Evolutionary conservation across 2,329 filamentous ascomycete species (phyloP).

Genomic region (Clarireedia monteithiana): DNA sequence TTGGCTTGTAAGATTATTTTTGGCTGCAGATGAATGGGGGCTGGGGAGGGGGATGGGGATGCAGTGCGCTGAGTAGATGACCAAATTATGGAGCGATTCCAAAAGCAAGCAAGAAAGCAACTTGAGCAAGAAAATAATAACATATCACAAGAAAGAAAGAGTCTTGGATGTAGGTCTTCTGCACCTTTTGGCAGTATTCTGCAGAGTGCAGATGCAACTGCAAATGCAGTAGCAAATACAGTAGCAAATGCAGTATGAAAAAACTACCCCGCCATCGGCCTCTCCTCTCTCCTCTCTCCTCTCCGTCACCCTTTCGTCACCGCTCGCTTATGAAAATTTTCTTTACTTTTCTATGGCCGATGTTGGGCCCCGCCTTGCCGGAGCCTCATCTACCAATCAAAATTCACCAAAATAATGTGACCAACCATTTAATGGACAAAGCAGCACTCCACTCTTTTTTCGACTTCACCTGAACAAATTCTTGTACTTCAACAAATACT

Average conservation of each 20-base stretch:
- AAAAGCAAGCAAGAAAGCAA: background rate
- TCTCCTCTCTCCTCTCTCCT: background rate
- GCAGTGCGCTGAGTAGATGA: background rate
- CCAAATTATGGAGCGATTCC: background rate
- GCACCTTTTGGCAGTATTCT: too few relatives aligned
- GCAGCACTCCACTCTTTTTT: constrained; percentile 5
- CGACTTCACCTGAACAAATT: background rate
- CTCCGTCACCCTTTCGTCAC: background rate
- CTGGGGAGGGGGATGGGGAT: too few relatives aligned
- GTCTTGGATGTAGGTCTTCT: background rate
- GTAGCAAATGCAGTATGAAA: too few relatives aligned
- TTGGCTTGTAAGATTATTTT: background rate
- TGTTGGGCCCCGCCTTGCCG: too few relatives aligned
- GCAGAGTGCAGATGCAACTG: too few relatives aligned
- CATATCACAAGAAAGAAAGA: too few relatives aligned
- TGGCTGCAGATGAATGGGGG: background rate
- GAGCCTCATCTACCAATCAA: background rate
- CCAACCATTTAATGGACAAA: background rate
- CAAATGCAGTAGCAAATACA: too few relatives aligned
- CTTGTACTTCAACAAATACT: background rate
- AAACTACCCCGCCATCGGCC: background rate
- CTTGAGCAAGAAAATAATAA: too few relatives aligned
- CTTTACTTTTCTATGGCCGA: background rate
- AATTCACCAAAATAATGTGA: background rate
- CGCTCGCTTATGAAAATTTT: background rate